phyloP scores from a whole-genome alignment of 371 early-diverging fungal species.

The Zychaea mexicana region DNA sequence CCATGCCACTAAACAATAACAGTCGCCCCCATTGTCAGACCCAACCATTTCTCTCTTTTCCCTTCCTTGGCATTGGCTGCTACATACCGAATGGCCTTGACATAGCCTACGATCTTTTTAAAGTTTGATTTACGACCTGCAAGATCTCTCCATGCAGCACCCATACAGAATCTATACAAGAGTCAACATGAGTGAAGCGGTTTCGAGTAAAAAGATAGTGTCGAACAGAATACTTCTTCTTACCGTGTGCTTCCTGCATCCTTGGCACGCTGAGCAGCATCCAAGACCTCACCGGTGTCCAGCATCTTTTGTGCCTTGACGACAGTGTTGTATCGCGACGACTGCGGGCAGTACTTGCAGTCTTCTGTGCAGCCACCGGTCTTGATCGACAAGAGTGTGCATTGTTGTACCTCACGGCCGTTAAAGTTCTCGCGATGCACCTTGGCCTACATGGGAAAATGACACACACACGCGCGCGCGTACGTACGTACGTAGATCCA shows the following conservation, averaged over 20 bases:
- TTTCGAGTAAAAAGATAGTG: no score
- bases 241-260: conserved; percentile 78
- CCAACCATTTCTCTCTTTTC: no score
- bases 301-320: conserved; percentile 80
- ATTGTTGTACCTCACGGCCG: conserved; percentile 79
- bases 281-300: conserved; percentile 71
- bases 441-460: conserved; percentile 66
- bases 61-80: not conserved
- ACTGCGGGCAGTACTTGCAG: conserved; percentile 87
- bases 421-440: conserved; percentile 79
- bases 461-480: no score
- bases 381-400: conserved; percentile 83
- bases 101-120: conserved; percentile 75
- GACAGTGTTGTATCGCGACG: conserved; percentile 72
- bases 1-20: conserved; percentile 90
- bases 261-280: conserved; percentile 80
- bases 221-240: conserved; percentile 1
- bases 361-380: conserved; percentile 91
- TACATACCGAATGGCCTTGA: conserved; percentile 78
- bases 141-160: conserved; percentile 88
- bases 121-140: conserved; percentile 86
- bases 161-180: conserved; percentile 78
- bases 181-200: no score
- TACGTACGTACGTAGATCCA: not conserved
- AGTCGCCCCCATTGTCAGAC: no score